Percentiles rank a stretch among this genome's conserved stretches.
Evolutionary conservation across 108 stramenopile genomes (phyloP).

Genomic region (Fistulifera pelliculosa): DNA sequence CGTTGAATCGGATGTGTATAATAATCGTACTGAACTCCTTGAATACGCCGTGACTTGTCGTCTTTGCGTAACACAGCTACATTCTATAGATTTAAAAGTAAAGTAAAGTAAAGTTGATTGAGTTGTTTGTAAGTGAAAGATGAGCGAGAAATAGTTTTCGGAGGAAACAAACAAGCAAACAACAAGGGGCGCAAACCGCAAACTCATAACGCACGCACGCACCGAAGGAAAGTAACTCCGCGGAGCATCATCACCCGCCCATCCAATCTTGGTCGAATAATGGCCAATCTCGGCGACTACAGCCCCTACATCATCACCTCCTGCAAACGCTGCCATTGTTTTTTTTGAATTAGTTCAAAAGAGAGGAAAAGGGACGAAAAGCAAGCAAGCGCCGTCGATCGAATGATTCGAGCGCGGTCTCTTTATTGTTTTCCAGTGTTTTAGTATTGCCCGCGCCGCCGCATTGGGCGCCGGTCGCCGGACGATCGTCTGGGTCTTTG

Average conservation of each 20-base stretch:
- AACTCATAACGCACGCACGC: too few species aligned
- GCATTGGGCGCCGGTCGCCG: too few species aligned
- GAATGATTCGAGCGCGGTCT: too few species aligned
- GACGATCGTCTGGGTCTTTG: too few species aligned
- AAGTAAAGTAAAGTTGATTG: neutral
- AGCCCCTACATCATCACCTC: slow-evolving; percentile 30
- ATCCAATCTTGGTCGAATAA: slow-evolving; percentile 88
- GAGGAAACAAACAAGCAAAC: neutral
- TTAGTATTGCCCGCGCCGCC: too few species aligned
- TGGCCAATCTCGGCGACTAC: slow-evolving; percentile 89
- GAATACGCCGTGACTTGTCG: slow-evolving; percentile 17
- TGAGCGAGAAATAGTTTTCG: neutral
- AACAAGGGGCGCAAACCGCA: too few species aligned
- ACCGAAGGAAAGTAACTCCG: slow-evolving; percentile 69
- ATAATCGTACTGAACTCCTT: slow-evolving; percentile 42
- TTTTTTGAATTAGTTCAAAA: too few species aligned
- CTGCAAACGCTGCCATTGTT: slow-evolving; percentile 25
- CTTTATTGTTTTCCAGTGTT: too few species aligned
- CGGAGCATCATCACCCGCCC: slow-evolving; percentile 91
- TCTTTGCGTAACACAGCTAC: slow-evolving; percentile 30
- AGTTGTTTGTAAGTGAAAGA: neutral
- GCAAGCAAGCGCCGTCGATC: too few species aligned
- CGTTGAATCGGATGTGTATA: slow-evolving; percentile 27
- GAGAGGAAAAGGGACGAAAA: too few species aligned
- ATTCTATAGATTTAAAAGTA: slow-evolving; percentile 30